phyloP scores from a whole-genome alignment of 2,329 filamentous ascomycete genomes.

The Monilinia fructigena region DNA sequence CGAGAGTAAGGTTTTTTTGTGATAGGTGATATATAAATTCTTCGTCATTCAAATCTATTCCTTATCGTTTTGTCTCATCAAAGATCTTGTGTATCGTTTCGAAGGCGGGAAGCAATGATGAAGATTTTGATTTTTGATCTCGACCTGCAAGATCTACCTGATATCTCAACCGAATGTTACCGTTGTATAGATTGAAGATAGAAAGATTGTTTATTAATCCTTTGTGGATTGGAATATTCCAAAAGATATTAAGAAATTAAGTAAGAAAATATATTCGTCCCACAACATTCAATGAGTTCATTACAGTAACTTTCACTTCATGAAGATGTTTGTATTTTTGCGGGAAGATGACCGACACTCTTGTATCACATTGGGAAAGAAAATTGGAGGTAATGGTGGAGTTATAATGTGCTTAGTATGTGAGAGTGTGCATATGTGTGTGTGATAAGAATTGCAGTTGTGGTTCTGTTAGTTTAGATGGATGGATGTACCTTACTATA shows the following conservation, averaged over 20 bases:
- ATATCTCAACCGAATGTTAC: neutral
- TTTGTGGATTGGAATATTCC: neutral
- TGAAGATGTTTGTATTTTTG: neutral
- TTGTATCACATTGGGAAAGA: conserved; percentile 10
- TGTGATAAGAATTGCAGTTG: conserved; percentile 16
- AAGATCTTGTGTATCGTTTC: conserved; percentile 7
- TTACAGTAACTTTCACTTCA: neutral
- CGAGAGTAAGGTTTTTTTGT: neutral
- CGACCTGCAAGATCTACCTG: conserved; percentile 32
- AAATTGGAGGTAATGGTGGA: too few species aligned
- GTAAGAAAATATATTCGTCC: neutral
- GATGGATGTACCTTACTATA: too few species aligned
- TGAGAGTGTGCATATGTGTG: neutral
- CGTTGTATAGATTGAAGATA: neutral
- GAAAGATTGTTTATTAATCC: neutral
- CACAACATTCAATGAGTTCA: conserved; percentile 1
- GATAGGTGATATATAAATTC: conserved; percentile 8
- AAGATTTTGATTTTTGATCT: conserved; percentile 22
- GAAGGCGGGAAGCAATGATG: neutral
- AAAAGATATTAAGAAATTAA: conserved; percentile 7
- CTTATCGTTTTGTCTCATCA: conserved; percentile 14
- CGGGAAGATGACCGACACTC: conserved; percentile 11
- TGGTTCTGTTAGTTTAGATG: neutral
- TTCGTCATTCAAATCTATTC: conserved; percentile 17
- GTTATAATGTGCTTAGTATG: too few species aligned